Percentiles rank a stretch among this genome's conserved stretches.
phyloP scores from a whole-genome alignment of 1,284 basidiomycete species.

The Cryptococcus depauperatus region DNA sequence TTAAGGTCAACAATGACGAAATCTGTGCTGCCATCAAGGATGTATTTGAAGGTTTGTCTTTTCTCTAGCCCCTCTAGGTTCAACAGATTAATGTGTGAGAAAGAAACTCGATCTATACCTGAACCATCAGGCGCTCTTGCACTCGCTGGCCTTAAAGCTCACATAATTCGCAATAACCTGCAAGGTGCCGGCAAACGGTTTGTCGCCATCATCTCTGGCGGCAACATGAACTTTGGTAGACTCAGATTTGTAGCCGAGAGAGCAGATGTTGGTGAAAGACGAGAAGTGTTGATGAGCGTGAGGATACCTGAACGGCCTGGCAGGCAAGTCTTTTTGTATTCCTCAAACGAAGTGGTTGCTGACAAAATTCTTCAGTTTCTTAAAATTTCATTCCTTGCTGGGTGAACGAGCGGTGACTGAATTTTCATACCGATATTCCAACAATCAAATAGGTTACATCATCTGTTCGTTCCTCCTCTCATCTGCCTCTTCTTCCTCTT shows the following conservation, averaged over 20 bases:
- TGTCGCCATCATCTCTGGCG: slow-evolving; percentile 86
- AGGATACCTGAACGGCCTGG: slow-evolving; percentile 88
- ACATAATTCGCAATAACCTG: slow-evolving; percentile 74
- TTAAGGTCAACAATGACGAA: slow-evolving; percentile 87
- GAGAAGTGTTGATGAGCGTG: slow-evolving; percentile 85
- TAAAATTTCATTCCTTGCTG: slow-evolving; percentile 76
- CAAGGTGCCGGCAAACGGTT: slow-evolving; percentile 76
- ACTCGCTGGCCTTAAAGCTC: slow-evolving; percentile 83
- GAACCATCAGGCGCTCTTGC: slow-evolving; percentile 96
- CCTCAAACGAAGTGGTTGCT: not conserved
- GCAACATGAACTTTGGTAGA: slow-evolving; percentile 98
- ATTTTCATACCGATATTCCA: slow-evolving; percentile 79
- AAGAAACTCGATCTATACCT: slow-evolving; percentile 87
- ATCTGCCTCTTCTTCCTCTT: slow-evolving; percentile 45
- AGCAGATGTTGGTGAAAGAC: slow-evolving; percentile 90
- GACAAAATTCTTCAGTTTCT: slow-evolving; percentile 56
- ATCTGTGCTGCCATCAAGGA: slow-evolving; percentile 99
- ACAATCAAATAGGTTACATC: slow-evolving; percentile 66
- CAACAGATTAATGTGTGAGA: not conserved
- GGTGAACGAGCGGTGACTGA: slow-evolving; percentile 92
- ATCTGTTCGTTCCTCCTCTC: slow-evolving; percentile 77
- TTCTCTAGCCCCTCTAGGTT: not conserved
- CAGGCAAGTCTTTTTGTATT: slow-evolving; percentile 52
- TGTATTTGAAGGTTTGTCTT: slow-evolving; percentile 78
- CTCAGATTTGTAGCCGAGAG: slow-evolving; percentile 95